Base-by-base conservation (phyloP, 306 rosid species). In the Alnus glutinosa region DNA sequence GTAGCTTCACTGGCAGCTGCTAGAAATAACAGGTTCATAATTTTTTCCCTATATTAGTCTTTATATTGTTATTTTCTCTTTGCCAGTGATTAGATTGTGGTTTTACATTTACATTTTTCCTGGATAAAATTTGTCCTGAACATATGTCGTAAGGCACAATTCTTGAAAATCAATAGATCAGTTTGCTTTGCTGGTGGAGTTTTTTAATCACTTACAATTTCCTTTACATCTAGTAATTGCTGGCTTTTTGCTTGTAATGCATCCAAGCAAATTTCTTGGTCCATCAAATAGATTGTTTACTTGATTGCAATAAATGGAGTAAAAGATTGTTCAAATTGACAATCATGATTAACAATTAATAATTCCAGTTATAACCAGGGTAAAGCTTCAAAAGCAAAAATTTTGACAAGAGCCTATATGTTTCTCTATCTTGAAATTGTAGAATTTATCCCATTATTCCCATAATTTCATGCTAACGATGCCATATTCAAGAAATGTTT, bases 1-100 rank as follows among this genome's bases (percentile, higher is more conserved):
- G 87, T 77, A 7, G 80, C 79, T 13, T 80, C 85, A 77, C 70
- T 84, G 77, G 82, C 83, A 64, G 9, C 77, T 54, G 74, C 82
- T 70, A 81, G 78, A 59, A 85, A 85, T 85, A 78, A 47, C 71
- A 85, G 88, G 83, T 84, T 42, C 36, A 48, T 48, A 49, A 18
- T 3, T 46, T 18, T 30, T 52, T 39, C 19, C 70, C 8, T 48
- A 4, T 58, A 47, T 23, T 59, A 16, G 55, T 61, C 14, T 70
- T 55, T 70, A 14, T 15, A 44, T 71, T 50, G 2, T 49, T 28
- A 28, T 37, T 23, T 52, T 12, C 46, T 7, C 66, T 64, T 63
- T 34, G 47, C 70, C 70, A 63, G 23, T 36, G 19, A 63, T 63
- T 63, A 37, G 62, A 55, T 55, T 55, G 13, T 14, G 46, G 14